A percentile compares a stretch with the other conserved stretches of the same genome.
These are phyloP conservation scores for Entomortierella parvispora DNA, from an alignment of 192 early-diverging fungal species.

Conservation along the genomic window DNA sequence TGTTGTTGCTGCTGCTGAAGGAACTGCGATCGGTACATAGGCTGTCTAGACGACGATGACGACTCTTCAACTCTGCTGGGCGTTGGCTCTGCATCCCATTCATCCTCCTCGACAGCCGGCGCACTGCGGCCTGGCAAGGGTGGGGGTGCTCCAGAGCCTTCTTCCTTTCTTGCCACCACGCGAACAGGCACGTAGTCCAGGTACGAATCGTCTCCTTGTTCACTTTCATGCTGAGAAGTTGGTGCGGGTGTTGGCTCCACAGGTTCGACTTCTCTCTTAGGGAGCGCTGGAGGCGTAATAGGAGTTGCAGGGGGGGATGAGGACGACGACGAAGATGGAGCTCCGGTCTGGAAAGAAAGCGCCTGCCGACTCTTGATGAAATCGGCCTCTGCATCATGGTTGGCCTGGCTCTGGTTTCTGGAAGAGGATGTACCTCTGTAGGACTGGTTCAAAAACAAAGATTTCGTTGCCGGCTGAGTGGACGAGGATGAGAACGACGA, in stretches of 20 bases:
- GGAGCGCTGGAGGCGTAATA: conserved; percentile 18
- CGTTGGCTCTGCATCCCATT: conserved; percentile 33
- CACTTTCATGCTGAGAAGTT: not conserved
- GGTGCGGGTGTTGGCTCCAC: not conserved
- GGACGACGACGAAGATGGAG: not conserved
- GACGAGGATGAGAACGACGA: conserved; percentile 33
- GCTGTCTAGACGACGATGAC: not conserved
- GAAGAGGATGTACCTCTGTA: conserved; percentile 10
- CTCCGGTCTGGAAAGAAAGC: conserved; percentile 39
- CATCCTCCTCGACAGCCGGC: conserved; percentile 32
- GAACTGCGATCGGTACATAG: conserved; percentile 33
- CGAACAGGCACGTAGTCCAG: conserved; percentile 39
- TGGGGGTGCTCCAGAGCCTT: not conserved
- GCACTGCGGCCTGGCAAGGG: not conserved
- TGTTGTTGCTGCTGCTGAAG: conserved; percentile 27
- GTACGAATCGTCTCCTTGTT: conserved; percentile 10
- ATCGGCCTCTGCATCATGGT: conserved; percentile 32
- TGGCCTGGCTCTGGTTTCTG: not conserved
- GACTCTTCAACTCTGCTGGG: conserved; percentile 5
- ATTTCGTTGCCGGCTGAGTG: conserved; percentile 30
- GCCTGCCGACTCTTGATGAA: conserved; percentile 42
- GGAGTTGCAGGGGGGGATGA: not conserved
- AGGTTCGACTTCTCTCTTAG: conserved; percentile 21
- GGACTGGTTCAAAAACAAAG: conserved; percentile 40
- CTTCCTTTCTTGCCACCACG: conserved; percentile 42